These are phyloP conservation scores for Emericellopsis atlantica DNA, from an alignment of 2,329 filamentous ascomycete species.

Conservation along the genomic window DNA sequence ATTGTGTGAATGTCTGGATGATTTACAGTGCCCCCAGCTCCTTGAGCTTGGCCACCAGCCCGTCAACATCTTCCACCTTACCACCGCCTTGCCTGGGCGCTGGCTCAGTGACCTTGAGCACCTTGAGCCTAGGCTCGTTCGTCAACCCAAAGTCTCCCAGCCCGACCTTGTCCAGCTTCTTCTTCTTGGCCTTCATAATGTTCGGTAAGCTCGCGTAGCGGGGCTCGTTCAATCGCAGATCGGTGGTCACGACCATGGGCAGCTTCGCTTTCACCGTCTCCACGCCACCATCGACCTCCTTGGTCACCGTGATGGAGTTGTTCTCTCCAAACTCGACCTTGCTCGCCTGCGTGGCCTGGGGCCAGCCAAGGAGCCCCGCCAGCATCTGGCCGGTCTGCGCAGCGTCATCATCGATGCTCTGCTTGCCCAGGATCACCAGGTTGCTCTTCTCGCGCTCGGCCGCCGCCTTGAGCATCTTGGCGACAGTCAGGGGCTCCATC, in stretches of 20 bases:
- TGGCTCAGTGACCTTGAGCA: conserved; percentile 86
- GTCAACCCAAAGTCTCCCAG: conserved; percentile 72
- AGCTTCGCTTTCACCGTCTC: conserved; percentile 80
- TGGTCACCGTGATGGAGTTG: conserved; percentile 62
- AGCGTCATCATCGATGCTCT: conserved; percentile 95
- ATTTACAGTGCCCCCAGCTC: conserved; percentile 78
- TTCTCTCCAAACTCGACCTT: conserved; percentile 65
- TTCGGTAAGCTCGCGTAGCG: conserved; percentile 91
- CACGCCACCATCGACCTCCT: conserved; percentile 90
- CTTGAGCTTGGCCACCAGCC: conserved; percentile 88
- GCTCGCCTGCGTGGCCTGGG: conserved; percentile 87
- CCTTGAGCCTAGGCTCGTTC: conserved; percentile 66
- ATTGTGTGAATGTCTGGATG: too few species aligned
- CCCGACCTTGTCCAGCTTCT: conserved; percentile 88
- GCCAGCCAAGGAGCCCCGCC: conserved; percentile 81
- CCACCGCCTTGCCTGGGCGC: conserved; percentile 79
- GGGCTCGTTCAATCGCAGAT: conserved; percentile 88
- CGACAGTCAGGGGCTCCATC: conserved; percentile 81
- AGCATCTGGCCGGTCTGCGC: conserved; percentile 98
- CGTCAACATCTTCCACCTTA: conserved; percentile 95
- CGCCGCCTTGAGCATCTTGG: conserved; percentile 73
- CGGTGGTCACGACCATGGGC: conserved; percentile 90
- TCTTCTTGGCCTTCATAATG: conserved; percentile 99
- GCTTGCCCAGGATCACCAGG: conserved; percentile 88
- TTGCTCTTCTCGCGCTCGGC: conserved; percentile 80